These are phyloP conservation scores for Uronychia binucleata DNA, from an alignment of 73 alveolate genomes.

Conservation along the genomic window DNA sequence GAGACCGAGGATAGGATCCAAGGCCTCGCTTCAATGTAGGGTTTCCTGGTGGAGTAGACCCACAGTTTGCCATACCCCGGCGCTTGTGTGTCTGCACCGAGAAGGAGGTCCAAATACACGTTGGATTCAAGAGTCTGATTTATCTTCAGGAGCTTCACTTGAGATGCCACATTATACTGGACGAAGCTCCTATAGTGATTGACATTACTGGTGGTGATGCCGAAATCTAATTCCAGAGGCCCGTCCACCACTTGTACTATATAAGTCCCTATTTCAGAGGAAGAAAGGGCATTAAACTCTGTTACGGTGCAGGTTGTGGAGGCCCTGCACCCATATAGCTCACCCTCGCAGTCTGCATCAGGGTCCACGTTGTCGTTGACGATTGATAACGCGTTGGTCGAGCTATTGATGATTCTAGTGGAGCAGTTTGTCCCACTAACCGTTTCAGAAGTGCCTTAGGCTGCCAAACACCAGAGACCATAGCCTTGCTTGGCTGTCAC, in stretches of 20 bases:
- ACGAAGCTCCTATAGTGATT: neutral
- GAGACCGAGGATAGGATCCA: constrained; percentile 19
- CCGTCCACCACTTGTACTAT: neutral
- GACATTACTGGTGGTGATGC: neutral
- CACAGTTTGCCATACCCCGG: constrained; percentile 15
- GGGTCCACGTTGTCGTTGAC: neutral
- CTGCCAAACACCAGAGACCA: neutral
- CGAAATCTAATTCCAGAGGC: constrained; percentile 3
- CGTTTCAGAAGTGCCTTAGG: neutral
- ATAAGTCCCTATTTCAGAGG: neutral
- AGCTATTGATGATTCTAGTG: neutral
- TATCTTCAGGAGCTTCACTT: neutral
- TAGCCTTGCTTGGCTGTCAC: neutral
- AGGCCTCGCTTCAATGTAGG: constrained; percentile 19
- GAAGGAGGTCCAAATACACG: neutral
- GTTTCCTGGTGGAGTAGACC: constrained; percentile 7
- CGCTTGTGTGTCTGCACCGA: neutral
- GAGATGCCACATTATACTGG: neutral
- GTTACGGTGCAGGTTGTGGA: neutral
- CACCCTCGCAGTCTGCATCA: neutral
- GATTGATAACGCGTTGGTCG: neutral
- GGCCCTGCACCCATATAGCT: neutral
- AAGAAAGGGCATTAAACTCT: neutral
- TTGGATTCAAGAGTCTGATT: neutral
- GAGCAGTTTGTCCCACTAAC: neutral